Evolutionary conservation across 2,329 filamentous ascomycete genomes (phyloP).

Genomic region (Apiospora phragmitis): DNA sequence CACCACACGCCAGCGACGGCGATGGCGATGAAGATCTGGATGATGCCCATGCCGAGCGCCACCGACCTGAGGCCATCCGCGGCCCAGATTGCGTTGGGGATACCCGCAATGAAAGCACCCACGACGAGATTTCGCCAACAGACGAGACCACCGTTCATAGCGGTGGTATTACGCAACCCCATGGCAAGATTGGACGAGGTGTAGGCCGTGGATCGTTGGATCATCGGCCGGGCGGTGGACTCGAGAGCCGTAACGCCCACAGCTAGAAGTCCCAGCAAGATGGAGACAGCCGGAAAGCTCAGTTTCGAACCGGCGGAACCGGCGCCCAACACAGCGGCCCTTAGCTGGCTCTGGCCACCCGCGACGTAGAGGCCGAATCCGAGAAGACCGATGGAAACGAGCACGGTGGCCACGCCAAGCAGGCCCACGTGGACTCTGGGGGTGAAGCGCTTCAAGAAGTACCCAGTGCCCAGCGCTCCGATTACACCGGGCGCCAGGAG

Average conservation of each 20-base stretch:
- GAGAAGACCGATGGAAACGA: slow-evolving; percentile 44
- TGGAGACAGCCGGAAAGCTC: slow-evolving; percentile 42
- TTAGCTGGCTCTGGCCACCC: slow-evolving; percentile 28
- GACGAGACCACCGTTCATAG: slow-evolving; percentile 47
- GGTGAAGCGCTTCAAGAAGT: slow-evolving; percentile 34
- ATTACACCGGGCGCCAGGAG: slow-evolving; percentile 38
- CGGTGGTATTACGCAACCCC: slow-evolving; percentile 45
- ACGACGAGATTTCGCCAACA: slow-evolving; percentile 42
- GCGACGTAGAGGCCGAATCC: slow-evolving; percentile 46
- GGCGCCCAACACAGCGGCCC: background rate
- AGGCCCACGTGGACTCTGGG: slow-evolving; percentile 33
- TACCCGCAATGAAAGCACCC: slow-evolving; percentile 44
- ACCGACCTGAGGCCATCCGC: slow-evolving; percentile 38
- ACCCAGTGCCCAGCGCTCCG: slow-evolving; percentile 33
- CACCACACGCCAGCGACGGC: slow-evolving; percentile 40
- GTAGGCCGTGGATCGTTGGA: slow-evolving; percentile 50
- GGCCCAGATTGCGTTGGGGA: slow-evolving; percentile 38
- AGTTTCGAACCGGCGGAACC: slow-evolving; percentile 28
- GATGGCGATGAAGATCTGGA: slow-evolving; percentile 41
- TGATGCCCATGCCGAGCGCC: slow-evolving; percentile 41
- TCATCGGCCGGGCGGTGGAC: slow-evolving; percentile 40
- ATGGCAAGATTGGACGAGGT: slow-evolving; percentile 48
- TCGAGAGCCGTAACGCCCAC: slow-evolving; percentile 43
- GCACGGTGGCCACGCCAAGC: slow-evolving; percentile 37
- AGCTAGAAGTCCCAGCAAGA: slow-evolving; percentile 49